These are phyloP conservation scores for Paramecium pentaurelia DNA, from an alignment of 73 alveolate genomes.

Conservation along the genomic window DNA sequence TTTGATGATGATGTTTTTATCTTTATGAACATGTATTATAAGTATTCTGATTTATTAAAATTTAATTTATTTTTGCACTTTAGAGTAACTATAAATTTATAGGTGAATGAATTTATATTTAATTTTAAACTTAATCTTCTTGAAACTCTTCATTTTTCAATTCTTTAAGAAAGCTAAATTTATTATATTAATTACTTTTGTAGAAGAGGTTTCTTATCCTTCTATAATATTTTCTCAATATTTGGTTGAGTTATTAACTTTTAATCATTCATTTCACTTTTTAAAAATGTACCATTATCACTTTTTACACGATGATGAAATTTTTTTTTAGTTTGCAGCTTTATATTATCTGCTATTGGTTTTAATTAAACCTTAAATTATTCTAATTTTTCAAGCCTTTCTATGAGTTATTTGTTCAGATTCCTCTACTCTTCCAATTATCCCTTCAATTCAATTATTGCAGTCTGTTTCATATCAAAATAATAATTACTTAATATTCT, in stretches of 20 bases:
- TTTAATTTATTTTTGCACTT: neutral
- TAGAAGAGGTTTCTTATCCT: conserved; percentile 5
- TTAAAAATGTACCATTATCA: conserved; percentile 19
- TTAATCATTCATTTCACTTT: neutral
- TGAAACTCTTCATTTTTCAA: neutral
- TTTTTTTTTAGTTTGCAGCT: neutral
- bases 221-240: neutral
- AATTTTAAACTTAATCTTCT: neutral
- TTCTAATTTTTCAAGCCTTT: neutral
- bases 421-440: conserved; percentile 24
- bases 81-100: neutral
- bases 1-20: conserved; percentile 22
- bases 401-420: neutral
- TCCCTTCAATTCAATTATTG: neutral
- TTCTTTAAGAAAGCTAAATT: conserved; percentile 35
- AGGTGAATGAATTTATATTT: neutral
- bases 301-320: conserved; percentile 28
- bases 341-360: conserved; percentile 34
- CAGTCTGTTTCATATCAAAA: neutral
- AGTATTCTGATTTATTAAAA: neutral
- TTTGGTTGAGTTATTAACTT: neutral
- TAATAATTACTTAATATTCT: conserved; percentile 2
- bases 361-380: neutral
- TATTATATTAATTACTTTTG: neutral
- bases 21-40: neutral